Percentiles rank a stretch among this genome's conserved stretches.
Conservation (phyloP, 495 filamentous ascomycete genomes). For the Aspergillus egyptiacus region DNA sequence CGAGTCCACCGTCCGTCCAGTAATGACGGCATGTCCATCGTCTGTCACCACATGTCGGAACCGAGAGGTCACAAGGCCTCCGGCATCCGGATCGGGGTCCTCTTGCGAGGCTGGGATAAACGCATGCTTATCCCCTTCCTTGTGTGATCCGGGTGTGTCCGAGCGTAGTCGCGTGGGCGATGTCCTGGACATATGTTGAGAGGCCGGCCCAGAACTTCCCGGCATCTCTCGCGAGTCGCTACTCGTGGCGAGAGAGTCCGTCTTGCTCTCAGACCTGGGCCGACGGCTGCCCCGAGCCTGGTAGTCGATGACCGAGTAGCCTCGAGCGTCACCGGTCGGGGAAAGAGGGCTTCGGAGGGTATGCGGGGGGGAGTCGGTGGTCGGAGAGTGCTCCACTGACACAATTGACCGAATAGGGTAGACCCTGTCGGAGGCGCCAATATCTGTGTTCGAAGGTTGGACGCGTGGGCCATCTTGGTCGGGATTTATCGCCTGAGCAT, state of each 20-base stretch:
- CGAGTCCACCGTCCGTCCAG: slow-evolving; percentile 62
- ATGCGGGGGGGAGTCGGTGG: neutral
- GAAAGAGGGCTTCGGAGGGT: neutral
- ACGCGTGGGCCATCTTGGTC: neutral
- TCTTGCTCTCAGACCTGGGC: slow-evolving; percentile 1
- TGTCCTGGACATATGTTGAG: slow-evolving; percentile 4
- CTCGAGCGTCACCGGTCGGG: slow-evolving; percentile 23
- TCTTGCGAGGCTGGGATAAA: neutral
- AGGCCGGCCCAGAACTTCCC: neutral
- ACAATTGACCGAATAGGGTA: slow-evolving; percentile 76
- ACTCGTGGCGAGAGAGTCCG: neutral
- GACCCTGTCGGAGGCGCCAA: slow-evolving; percentile 53
- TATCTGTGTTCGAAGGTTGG: no score
- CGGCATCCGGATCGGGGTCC: slow-evolving; percentile 6
- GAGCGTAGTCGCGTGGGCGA: neutral
- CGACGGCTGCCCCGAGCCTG: slow-evolving; percentile 27
- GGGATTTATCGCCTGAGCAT: neutral
- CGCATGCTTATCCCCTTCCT: neutral
- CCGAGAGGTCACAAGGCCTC: slow-evolving; percentile 53
- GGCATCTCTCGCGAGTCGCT: neutral
- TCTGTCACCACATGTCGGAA: slow-evolving; percentile 78
- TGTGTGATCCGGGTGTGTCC: neutral
- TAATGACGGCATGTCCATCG: slow-evolving; percentile 79
- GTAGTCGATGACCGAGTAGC: slow-evolving; percentile 31
- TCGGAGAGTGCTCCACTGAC: slow-evolving; percentile 52